Base-by-base conservation (phyloP, 352 stramenopile genomes). In the Pythium vanterpoolii region DNA sequence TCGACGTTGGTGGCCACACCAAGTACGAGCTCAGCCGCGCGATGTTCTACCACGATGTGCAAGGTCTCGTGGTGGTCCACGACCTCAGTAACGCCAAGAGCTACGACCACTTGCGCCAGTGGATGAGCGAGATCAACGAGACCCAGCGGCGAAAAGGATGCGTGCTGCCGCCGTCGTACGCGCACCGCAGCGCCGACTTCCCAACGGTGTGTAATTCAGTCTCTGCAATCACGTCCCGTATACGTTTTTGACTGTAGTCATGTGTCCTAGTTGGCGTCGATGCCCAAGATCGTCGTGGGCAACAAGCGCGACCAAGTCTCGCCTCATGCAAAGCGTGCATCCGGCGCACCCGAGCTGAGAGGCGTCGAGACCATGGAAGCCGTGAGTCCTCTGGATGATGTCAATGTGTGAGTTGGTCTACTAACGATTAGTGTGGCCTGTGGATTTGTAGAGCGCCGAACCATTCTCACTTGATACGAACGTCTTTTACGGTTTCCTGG, bases 11-110 rank as follows among this genome's bases (percentile, higher is more conserved):
- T 23, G 83, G 86, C 11, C 83, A 95, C 62, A 74, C 77, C 30
- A 80, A 88, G 55, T 92, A 93, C 72, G 82, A 92, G 51, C 70
- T 89, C 62, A 93, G 83, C 58, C 79, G 86, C 16, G 55, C 64
- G 6, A 83, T 89, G 42, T 95, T 93, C 61, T 95, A 94, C 70
- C 67, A 90, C 50, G 71, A 93, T 52, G 71, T 94, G 2, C 84
- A 95, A 33, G 86, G 84, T 8, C 64, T 95, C 28, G 65, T 95
- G n/a, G 81, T 95, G 14, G 74, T 93, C 27, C 77, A 95, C 56
- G 86, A 95, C 39, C 60, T 92, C 26, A 90, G 72, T 33, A 95
- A 95, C 51, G 68, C 56, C 11, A 80, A 81, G 62, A 91, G 78
- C 27, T 89, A 87, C 36, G 79, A 88, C 38, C 85, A 92, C 57